Evolutionary conservation across 805 yeast genomes (phyloP), one percentile per base, ranked within the genome.

Genomic region (Pichia membranifaciens): DNA sequence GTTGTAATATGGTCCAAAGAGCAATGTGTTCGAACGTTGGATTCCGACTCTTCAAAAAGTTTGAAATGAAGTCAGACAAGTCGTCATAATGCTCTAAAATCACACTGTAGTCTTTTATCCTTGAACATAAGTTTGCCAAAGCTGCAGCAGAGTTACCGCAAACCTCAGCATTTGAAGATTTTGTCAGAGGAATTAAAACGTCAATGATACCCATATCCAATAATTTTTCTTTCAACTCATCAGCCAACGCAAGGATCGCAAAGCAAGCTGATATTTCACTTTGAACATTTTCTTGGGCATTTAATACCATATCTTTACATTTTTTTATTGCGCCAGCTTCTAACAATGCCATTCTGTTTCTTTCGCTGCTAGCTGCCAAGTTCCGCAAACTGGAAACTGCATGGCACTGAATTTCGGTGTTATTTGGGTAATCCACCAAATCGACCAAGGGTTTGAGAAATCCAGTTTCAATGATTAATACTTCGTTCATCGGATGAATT

Each of bases 121-220:
- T 81, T 4, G 97, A 89, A 56, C 96, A 88, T 57, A 93, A 72
- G 62, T 93, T 93, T 28, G 99, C 99, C 55, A 93, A 75, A 2
- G 99, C 98, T 33, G 99, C 99, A 15, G 98, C 99, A 2, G 96
- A 86, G 67, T 93, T 93, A 48, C 99, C 99, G 65, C 96, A 93
- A 16, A 93, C 97, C 68, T 95, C 99, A 50, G 89, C 85, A 63
- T 89, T 89, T 47, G 77, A 77, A 38, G 95, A 85, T 57, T 79
- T 81, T 2, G 98, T 93, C 64, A 93, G 76, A 32, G 99, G 99
- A 49, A 93, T 82, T 53, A 93, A 75, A 33, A 89, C 96, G 57
- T 86, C 89, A 51, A 89, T 77, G 38, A 93, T 82, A 45, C 90
- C 91, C 56, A 89, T 75, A 51, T 87, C 85, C 56, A 93, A 78